Evolutionary conservation across 1,139 yeast genomes (phyloP).

Genomic region (Geotrichum macrosporum): DNA sequence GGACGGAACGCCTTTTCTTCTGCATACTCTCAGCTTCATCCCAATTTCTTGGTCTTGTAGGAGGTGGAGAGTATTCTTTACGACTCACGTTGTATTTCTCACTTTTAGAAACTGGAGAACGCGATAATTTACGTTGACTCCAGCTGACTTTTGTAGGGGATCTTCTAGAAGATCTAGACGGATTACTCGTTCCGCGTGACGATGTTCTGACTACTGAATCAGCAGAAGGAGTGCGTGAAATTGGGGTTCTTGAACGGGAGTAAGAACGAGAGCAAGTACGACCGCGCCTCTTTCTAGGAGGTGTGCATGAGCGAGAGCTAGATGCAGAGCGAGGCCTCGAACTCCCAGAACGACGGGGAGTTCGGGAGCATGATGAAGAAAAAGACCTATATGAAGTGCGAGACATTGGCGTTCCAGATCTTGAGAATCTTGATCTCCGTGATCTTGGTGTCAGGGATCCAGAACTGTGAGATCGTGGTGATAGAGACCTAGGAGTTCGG

Average conservation of each 20-base stretch:
- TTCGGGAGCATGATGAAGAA: slow-evolving; percentile 29
- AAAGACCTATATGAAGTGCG: slow-evolving; percentile 5
- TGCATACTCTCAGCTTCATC: slow-evolving; percentile 4
- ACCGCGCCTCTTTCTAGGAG: slow-evolving; percentile 1
- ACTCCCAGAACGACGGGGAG: no score
- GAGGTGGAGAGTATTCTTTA: slow-evolving; percentile 21
- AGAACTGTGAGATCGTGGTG: slow-evolving; percentile 16
- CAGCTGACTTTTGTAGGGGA: background rate
- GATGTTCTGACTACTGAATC: background rate
- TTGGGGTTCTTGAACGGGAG: slow-evolving; percentile 7
- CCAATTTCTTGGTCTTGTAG: slow-evolving; percentile 19
- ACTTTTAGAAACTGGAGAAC: slow-evolving; percentile 7
- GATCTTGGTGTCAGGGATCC: no score
- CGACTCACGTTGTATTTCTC: background rate
- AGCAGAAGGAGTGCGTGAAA: background rate
- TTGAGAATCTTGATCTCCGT: no score
- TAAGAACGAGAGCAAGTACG: slow-evolving; percentile 1
- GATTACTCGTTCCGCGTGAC: slow-evolving; percentile 5
- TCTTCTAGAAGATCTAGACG: slow-evolving; percentile 1
- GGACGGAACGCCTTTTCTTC: background rate
- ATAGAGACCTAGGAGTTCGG: slow-evolving; percentile 4
- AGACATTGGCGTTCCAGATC: slow-evolving; percentile 6
- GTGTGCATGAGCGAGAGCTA: slow-evolving; percentile 23
- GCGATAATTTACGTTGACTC: slow-evolving; percentile 9
- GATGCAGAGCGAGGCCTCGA: no score